Percentiles rank a stretch among this genome's conserved stretches.
phyloP scores from a whole-genome alignment of 2,329 filamentous ascomycete genomes.

The Domatiomyces globalis region DNA sequence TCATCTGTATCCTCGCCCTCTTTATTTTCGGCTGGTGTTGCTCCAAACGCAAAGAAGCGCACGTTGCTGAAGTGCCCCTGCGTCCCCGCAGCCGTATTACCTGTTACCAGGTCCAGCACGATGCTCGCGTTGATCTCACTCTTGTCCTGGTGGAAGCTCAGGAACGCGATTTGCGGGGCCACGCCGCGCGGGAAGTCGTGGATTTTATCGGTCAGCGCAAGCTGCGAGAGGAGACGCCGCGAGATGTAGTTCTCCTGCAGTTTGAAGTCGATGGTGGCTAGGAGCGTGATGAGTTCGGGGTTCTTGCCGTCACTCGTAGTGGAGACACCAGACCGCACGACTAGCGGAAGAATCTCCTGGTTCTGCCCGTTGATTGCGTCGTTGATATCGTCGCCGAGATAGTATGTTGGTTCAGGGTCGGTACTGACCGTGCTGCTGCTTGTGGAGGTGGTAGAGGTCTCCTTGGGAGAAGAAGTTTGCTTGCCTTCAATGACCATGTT shows the following conservation, averaged over 20 bases:
- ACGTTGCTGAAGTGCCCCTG: not conserved
- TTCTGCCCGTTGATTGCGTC: not conserved
- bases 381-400: not conserved
- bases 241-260: slow-evolving; percentile 1
- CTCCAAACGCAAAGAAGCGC: not conserved
- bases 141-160: not conserved
- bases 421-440: too few relatives aligned
- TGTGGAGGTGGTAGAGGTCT: not conserved
- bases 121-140: not conserved
- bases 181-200: not conserved
- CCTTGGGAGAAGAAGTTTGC: not conserved
- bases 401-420: not conserved
- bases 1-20: not conserved
- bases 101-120: not conserved
- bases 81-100: not conserved
- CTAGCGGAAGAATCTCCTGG: not conserved
- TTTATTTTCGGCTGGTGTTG: not conserved
- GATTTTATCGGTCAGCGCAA: not conserved
- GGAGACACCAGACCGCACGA: not conserved
- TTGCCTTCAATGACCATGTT: not conserved
- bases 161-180: not conserved
- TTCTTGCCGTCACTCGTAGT: too few relatives aligned
- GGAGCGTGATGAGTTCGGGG: not conserved
- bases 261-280: not conserved
- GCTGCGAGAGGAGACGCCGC: not conserved